Conservation (phyloP, 2,329 filamentous ascomycete species). For the Paraconiothyrium sp. region DNA sequence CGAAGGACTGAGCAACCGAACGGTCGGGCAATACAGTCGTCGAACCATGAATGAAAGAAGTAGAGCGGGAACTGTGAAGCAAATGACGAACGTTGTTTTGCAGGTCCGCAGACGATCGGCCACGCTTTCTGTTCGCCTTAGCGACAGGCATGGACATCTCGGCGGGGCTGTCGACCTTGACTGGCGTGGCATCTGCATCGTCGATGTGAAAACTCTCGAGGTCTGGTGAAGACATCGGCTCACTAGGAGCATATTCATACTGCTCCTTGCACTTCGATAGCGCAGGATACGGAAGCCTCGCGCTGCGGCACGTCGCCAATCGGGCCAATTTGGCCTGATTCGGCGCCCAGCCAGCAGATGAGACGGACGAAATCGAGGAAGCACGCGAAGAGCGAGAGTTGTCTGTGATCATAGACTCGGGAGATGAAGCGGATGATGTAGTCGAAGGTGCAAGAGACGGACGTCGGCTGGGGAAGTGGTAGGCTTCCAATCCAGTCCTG, state of each 20-base stretch:
- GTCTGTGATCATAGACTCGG: constrained; percentile 72
- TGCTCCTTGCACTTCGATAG: constrained; percentile 51
- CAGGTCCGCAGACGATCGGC: constrained; percentile 68
- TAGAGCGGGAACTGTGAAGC: constrained; percentile 55
- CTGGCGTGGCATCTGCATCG: constrained; percentile 44
- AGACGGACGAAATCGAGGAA: constrained; percentile 64
- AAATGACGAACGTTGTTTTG: constrained; percentile 75
- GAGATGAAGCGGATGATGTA: constrained; percentile 63
- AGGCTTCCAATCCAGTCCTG: constrained; percentile 55
- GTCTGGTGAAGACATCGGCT: constrained; percentile 51
- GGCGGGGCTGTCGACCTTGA: constrained; percentile 40
- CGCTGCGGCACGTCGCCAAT: constrained; percentile 62
- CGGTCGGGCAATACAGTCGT: constrained; percentile 48
- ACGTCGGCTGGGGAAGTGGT: constrained; percentile 56
- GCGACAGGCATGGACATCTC: constrained; percentile 26
- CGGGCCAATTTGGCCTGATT: constrained; percentile 59
- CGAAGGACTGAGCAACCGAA: constrained; percentile 45
- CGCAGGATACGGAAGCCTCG: constrained; percentile 53
- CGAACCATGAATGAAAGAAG: constrained; percentile 47
- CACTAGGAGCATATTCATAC: constrained; percentile 44
- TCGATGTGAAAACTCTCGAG: constrained; percentile 62
- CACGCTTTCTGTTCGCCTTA: constrained; percentile 63
- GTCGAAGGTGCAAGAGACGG: constrained; percentile 61
- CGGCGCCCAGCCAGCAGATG: constrained; percentile 62
- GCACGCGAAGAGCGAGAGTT: constrained; percentile 65